Evolutionary conservation across 805 yeast genomes (phyloP).

Genomic region (Huiozyma naganishii): DNA sequence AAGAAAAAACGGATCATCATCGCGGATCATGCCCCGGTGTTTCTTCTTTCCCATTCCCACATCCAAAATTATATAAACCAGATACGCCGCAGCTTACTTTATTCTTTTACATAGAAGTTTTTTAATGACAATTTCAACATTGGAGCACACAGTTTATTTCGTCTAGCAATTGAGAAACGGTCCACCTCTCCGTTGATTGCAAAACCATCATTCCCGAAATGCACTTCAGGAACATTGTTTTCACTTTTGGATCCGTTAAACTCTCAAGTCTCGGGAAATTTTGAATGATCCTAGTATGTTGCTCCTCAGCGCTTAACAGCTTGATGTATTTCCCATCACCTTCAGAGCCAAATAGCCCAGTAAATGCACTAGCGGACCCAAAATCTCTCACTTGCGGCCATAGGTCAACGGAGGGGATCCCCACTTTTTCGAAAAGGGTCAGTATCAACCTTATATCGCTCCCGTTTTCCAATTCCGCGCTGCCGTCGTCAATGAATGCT

Average conservation of each 20-base stretch:
- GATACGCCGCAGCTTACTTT: too few relatives aligned
- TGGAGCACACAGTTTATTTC: not conserved
- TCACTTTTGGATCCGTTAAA: constrained; percentile 4
- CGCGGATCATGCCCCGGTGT: too few relatives aligned
- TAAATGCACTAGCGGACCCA: constrained; percentile 25
- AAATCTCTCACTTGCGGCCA: constrained; percentile 32
- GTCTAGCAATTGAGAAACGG: not conserved
- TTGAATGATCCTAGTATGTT: constrained; percentile 5
- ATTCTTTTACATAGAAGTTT: too few relatives aligned
- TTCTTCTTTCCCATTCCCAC: too few relatives aligned
- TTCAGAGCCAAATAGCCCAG: constrained; percentile 24
- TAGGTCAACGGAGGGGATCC: constrained; percentile 41
- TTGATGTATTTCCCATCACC: constrained; percentile 20
- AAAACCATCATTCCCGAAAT: constrained; percentile 35
- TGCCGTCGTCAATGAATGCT: constrained; percentile 22
- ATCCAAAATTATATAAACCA: too few relatives aligned
- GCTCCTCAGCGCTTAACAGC: constrained; percentile 5
- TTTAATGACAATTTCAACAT: not conserved
- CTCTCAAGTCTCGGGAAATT: constrained; percentile 17
- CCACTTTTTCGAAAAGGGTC: constrained; percentile 46
- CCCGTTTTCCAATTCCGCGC: constrained; percentile 16
- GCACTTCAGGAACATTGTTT: constrained; percentile 22
- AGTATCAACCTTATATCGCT: constrained; percentile 54
- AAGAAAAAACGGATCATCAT: too few relatives aligned
- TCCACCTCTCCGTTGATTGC: constrained; percentile 35